These are phyloP conservation scores for Xylaria polymorpha DNA, from an alignment of 2,329 filamentous ascomycete species.

Conservation along the genomic window DNA sequence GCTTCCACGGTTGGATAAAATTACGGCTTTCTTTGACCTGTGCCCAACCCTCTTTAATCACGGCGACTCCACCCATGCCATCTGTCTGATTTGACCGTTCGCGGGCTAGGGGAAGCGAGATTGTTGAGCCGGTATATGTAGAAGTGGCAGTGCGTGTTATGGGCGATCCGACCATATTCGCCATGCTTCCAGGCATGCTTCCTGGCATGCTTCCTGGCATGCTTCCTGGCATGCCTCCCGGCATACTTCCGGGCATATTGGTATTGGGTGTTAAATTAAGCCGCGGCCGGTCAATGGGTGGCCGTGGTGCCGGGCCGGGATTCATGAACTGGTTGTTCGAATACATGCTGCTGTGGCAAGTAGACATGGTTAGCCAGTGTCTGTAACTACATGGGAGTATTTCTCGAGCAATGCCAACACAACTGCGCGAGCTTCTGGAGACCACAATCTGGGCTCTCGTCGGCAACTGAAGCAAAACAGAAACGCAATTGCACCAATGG, in stretches of 20 bases:
- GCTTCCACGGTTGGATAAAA: constrained; percentile 87
- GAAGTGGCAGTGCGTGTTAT: constrained; percentile 74
- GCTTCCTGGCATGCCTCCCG: constrained; percentile 73
- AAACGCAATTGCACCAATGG: constrained; percentile 20
- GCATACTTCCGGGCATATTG: constrained; percentile 81
- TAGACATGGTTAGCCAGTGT: constrained; percentile 28
- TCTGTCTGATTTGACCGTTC: constrained; percentile 69
- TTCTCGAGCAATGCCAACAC: background rate
- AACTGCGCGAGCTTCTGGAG: background rate
- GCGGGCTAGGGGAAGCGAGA: constrained; percentile 76
- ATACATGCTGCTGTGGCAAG: constrained; percentile 61
- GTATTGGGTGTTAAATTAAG: constrained; percentile 82
- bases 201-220: constrained; percentile 78
- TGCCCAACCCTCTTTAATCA: constrained; percentile 85
- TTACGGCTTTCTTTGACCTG: constrained; percentile 91
- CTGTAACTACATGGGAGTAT: background rate
- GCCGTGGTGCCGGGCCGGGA: constrained; percentile 91
- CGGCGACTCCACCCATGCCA: constrained; percentile 73
- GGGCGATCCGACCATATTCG: constrained; percentile 79
- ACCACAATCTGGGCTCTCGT: background rate
- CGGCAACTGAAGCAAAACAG: background rate
- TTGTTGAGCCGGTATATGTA: constrained; percentile 77
- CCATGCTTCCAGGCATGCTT: constrained; percentile 79
- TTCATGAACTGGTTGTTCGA: constrained; percentile 87
- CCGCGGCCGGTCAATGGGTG: constrained; percentile 84